A percentile compares a stretch with the other conserved stretches of the same genome.
These are phyloP conservation scores for Paecilomyces variotii DNA, from an alignment of 2,329 filamentous ascomycete genomes.

Conservation along the genomic window DNA sequence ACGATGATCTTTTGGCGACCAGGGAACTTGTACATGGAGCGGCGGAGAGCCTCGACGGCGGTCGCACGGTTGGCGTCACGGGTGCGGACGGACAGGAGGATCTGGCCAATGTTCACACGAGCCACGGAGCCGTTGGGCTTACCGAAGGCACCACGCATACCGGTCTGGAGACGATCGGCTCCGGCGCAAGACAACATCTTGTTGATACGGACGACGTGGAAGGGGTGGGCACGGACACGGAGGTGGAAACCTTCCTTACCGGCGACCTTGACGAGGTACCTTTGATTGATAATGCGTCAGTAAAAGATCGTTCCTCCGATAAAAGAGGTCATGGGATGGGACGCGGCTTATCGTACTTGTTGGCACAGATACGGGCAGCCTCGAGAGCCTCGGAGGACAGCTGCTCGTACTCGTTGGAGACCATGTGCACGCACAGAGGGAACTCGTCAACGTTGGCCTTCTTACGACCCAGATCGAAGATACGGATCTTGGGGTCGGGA, in stretches of 20 bases:
- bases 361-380: constrained; percentile 99
- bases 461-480: constrained; percentile 99
- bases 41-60: constrained; percentile 96
- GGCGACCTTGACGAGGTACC: constrained; percentile 60
- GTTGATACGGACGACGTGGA: constrained; percentile 99
- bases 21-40: constrained; percentile 99
- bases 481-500: constrained; percentile 70
- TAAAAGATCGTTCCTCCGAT: neutral
- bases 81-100: constrained; percentile 93
- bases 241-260: constrained; percentile 67
- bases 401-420: constrained; percentile 99
- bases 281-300: constrained; percentile 15
- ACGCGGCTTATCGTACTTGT: constrained; percentile 61
- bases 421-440: constrained; percentile 97
- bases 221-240: constrained; percentile 83
- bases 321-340: constrained; percentile 40
- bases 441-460: constrained; percentile 98
- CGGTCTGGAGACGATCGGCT: constrained; percentile 99
- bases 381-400: constrained; percentile 98
- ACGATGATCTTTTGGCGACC: constrained; percentile 99
- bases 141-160: constrained; percentile 99
- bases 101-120: constrained; percentile 99
- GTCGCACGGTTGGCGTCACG: constrained; percentile 86
- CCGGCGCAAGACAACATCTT: constrained; percentile 99
- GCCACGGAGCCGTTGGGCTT: constrained; percentile 99